Base-by-base conservation (phyloP, 768 basidiomycete species). In the Tulasnella sp. region DNA sequence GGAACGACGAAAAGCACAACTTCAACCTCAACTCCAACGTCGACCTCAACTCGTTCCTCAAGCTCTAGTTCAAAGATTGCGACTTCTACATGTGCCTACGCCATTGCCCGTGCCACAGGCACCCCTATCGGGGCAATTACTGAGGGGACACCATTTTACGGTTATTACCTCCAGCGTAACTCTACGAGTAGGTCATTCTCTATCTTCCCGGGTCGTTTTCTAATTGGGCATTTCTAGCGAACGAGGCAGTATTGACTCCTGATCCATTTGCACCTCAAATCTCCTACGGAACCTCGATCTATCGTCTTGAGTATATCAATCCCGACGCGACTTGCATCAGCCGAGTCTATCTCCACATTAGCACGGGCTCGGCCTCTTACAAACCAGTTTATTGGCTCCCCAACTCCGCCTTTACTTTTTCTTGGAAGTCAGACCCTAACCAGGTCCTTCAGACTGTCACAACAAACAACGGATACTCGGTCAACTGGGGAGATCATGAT, bases 111-210 rank as follows among this genome's bases (percentile, higher is more conserved):
- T 74, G 39, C 39, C 12, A 74, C 73, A 9, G 73, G 73, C 19
- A 40, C 73, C 16, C 73, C 73, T 34, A 74, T 74, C 24, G 39
- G 40, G 34, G 73, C 73, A 1, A 74, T 74, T 38, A 74, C 73
- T 6, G 38, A 31, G n/a, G 73, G 39, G n/a, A 74, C 40, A 27
- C 73, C 73, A 10, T 40, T 74, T 10, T 74, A 74, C 38, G 73
- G 73, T 21, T 48, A 24, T n/a, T 74, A 74, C 19, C 40, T 74
- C 21, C 73, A 74, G 27, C 73, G 73, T 2, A 39, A 74, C 46
- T 40, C 73, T 18, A 18, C 24, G 16, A 74, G 73, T 74, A 42
- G 3, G 73, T 42, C 40, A 7, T n/a, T 7, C 52, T 52, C n/a
- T 52, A 3, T 12, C 9, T 10, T 52, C 52, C n/a, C 24, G 52